Conservation (phyloP, 352 stramenopile species). For the Phytophthora cactorum region DNA sequence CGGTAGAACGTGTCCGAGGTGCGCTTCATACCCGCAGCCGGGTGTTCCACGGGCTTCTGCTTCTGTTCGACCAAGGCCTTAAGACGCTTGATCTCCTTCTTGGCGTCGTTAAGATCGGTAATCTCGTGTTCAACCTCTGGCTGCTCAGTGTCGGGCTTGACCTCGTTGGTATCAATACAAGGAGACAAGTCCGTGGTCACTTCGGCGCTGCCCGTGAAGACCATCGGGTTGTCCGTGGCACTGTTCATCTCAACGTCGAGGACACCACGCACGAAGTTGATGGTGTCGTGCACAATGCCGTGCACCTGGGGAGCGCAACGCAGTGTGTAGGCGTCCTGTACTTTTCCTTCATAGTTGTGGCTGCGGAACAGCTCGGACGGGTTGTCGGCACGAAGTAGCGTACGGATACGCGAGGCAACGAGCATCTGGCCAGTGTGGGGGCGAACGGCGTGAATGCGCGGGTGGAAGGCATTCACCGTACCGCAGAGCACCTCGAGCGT, state of each 20-base stretch:
- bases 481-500: constrained; percentile 89
- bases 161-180: constrained; percentile 24
- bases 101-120: constrained; percentile 69
- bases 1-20: constrained; percentile 86
- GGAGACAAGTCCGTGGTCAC: constrained; percentile 69
- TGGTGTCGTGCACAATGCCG: constrained; percentile 88
- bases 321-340: constrained; percentile 92
- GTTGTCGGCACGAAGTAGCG: constrained; percentile 76
- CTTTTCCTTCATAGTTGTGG: constrained; percentile 90
- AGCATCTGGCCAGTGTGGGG: constrained; percentile 82
- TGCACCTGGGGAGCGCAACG: constrained; percentile 91
- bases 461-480: constrained; percentile 90
- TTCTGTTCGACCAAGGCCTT: constrained; percentile 61
- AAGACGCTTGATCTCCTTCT: constrained; percentile 80
- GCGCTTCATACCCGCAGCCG: constrained; percentile 70
- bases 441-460: constrained; percentile 86
- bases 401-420: constrained; percentile 82
- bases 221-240: constrained; percentile 92
- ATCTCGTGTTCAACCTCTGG: constrained; percentile 40
- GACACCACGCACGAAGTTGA: constrained; percentile 85
- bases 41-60: constrained; percentile 48
- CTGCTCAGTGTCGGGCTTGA: constrained; percentile 16
- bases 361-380: constrained; percentile 87
- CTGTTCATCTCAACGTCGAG: constrained; percentile 93
- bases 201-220: constrained; percentile 75